Evolutionary conservation across 495 filamentous ascomycete genomes (phyloP), one percentile per base, ranked within the genome.

Genomic region (Mytilinidion resinicola): DNA sequence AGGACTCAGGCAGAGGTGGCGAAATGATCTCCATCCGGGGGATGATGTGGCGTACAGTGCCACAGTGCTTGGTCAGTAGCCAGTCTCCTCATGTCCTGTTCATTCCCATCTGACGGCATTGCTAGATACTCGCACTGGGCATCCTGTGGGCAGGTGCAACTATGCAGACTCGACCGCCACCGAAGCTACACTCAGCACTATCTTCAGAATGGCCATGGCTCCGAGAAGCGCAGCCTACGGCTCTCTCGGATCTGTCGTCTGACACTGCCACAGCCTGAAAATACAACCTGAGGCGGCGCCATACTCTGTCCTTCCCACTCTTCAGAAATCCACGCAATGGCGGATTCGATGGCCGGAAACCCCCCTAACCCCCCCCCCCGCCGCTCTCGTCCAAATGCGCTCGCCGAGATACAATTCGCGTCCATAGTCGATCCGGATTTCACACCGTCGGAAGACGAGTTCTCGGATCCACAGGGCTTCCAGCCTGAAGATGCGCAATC

Each of bases 401-500:
- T 66, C 44, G 55, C 55, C 12, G 50, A 66, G 9, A 66, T 66
- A 21, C 63, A 66, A 50, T 62, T 59, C 42, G 56, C 59, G 14
- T 60, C 59, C n/a, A 30, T 62, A 21, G 25, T 50, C 36, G 63
- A 66, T 38, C 25, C 55, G 9, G 59, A 66, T 56, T 59, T 66
- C 35, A 60, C 59, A 25, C 59, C 63, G 17, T 66, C 63, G 35
- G 63, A 66, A 37, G 63, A 66, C 47, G 63, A 66, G 56, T 51
- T 38, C 5, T 51, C 59, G 7, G 63, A 66, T 17, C 59, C 58
- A 47, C 52, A 62, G 47, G 50, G 15, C 6, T 48, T 66, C 35
- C 59, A 58, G 55, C 55, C 60, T 54, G 81, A 85, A 60, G 82
- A 84, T 57, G 82, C 74, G 14, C 77, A 81, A 52, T 81, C 82